Evolutionary conservation across 306 rosid genomes (phyloP).

Genomic region (Vigna hirtella): DNA sequence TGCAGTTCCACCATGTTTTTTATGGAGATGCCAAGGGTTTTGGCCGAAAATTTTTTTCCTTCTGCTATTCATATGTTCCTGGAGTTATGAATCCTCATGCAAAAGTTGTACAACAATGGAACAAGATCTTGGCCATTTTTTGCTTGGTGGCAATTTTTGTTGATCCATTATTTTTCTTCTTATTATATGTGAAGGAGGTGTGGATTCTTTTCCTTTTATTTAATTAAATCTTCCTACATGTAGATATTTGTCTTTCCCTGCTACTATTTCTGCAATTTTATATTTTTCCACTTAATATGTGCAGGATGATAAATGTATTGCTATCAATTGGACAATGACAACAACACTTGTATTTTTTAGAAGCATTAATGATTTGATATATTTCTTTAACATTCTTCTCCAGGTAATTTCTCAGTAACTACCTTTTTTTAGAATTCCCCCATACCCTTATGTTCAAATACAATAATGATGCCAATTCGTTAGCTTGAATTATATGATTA

Average conservation of each 20-base stretch:
- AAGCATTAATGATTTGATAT: conserved; percentile 76
- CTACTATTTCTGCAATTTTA: conserved; percentile 23
- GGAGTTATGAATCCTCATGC: conserved; percentile 84
- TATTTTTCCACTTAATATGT: conserved; percentile 30
- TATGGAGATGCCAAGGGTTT: conserved; percentile 88
- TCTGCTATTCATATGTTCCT: conserved; percentile 58
- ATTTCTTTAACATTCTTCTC: conserved; percentile 76
- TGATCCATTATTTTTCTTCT: conserved; percentile 80
- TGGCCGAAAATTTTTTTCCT: conserved; percentile 61
- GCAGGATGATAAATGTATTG: conserved; percentile 63
- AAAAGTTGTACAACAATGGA: conserved; percentile 74
- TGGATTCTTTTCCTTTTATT: conserved; percentile 31
- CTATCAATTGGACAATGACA: conserved; percentile 53
- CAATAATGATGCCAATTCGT: not conserved
- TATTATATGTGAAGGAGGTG: conserved; percentile 60
- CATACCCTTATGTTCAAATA: not conserved
- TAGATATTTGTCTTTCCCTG: conserved; percentile 18
- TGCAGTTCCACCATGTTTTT: conserved; percentile 65
- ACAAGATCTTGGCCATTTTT: conserved; percentile 66
- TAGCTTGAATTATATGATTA: not conserved
- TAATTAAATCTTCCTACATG: conserved; percentile 11
- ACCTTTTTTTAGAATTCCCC: not conserved
- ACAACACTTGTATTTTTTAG: conserved; percentile 63
- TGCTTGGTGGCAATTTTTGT: conserved; percentile 74
- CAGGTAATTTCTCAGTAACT: conserved; percentile 59